These are phyloP conservation scores for Penstemon eatonii DNA, from an alignment of 257 asterid genomes.

Conservation along the genomic window DNA sequence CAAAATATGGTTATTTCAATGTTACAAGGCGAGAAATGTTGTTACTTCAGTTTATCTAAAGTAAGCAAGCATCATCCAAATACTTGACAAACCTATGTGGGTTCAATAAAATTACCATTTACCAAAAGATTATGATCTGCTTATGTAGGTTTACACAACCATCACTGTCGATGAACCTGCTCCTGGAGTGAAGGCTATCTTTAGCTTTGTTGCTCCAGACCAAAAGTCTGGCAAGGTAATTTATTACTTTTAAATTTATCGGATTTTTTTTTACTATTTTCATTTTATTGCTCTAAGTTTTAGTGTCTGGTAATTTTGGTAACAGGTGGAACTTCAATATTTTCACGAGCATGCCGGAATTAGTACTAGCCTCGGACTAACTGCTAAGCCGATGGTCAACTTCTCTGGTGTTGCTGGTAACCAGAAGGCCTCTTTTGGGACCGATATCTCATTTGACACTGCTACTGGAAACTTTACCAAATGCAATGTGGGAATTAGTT, in stretches of 20 bases:
- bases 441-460: conserved; percentile 89
- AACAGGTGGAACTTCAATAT: conserved; percentile 91
- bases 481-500: conserved; percentile 73
- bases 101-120: neutral
- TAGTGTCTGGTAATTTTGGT: conserved; percentile 7
- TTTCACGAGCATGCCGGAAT: conserved; percentile 92
- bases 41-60: too few relatives aligned
- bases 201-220: conserved; percentile 81
- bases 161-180: conserved; percentile 83
- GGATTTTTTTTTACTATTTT: neutral
- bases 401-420: conserved; percentile 95
- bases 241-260: neutral
- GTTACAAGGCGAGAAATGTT: too few relatives aligned
- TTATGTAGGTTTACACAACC: conserved; percentile 68
- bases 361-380: conserved; percentile 81
- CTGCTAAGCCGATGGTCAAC: conserved; percentile 84
- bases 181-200: conserved; percentile 90
- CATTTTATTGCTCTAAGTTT: neutral
- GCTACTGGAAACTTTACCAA: conserved; percentile 77
- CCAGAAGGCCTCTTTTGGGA: conserved; percentile 58
- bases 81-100: neutral
- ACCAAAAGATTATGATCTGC: conserved; percentile 7
- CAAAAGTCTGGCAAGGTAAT: conserved; percentile 93
- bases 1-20: too few relatives aligned
- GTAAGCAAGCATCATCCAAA: too few relatives aligned